A percentile compares a stretch with the other conserved stretches of the same genome.
These are phyloP conservation scores for Umbelopsis vinacea DNA, from an alignment of 192 early-diverging fungal species.

Conservation along the genomic window DNA sequence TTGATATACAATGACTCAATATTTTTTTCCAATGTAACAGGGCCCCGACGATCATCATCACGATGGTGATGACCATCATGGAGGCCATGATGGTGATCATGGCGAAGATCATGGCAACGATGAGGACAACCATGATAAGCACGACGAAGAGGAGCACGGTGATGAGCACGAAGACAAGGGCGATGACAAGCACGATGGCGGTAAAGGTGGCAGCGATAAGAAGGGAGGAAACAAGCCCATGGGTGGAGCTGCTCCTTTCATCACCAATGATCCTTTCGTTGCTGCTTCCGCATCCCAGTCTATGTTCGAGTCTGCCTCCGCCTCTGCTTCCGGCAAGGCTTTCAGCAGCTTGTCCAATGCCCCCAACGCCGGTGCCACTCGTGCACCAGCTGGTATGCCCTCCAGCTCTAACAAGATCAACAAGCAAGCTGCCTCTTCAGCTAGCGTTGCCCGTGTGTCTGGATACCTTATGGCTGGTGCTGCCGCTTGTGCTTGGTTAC, in stretches of 20 bases:
- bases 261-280: not conserved
- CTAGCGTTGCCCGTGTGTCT: not conserved
- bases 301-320: not conserved
- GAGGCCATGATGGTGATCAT: not conserved
- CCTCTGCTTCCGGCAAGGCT: not conserved
- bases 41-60: too few species aligned
- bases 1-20: too few species aligned
- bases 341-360: not conserved
- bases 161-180: not conserved
- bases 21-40: too few species aligned
- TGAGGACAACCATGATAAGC: not conserved
- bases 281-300: not conserved
- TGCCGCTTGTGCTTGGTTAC: not conserved
- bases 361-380: not conserved
- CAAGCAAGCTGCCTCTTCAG: not conserved
- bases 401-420: not conserved
- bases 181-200: not conserved
- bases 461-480: slow-evolving; percentile 17
- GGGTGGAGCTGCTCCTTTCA: not conserved
- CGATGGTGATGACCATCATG: too few species aligned
- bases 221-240: not conserved
- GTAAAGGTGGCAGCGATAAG: not conserved
- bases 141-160: not conserved
- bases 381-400: not conserved
- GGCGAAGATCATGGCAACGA: not conserved